Evolutionary conservation across 1,284 basidiomycete genomes (phyloP).

Genomic region (Ustilago vetiveriae): DNA sequence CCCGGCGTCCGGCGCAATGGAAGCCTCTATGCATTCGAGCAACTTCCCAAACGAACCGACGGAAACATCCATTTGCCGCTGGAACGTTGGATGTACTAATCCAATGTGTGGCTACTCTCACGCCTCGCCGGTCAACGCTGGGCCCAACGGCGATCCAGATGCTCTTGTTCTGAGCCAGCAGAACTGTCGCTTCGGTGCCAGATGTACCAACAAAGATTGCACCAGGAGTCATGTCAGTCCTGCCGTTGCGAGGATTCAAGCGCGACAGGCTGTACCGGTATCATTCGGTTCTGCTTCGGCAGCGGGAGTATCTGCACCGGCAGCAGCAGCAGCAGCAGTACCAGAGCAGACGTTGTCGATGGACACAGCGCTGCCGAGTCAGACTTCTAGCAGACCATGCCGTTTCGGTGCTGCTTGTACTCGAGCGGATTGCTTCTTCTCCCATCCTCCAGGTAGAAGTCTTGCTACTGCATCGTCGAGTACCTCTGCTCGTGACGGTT

Average conservation of each 20-base stretch:
- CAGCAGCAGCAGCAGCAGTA: conserved; percentile 1
- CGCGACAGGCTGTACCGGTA: background rate
- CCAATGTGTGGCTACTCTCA: conserved; percentile 62
- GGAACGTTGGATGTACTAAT: conserved; percentile 59
- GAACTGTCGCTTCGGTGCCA: conserved; percentile 50
- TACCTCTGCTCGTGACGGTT: background rate
- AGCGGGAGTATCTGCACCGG: background rate
- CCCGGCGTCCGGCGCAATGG: background rate
- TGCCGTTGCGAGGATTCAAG: conserved; percentile 23
- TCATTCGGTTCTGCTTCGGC: too few relatives aligned
- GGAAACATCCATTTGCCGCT: conserved; percentile 57
- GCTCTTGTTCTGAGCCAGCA: conserved; percentile 60
- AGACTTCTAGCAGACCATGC: conserved; percentile 31
- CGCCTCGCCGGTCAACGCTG: conserved; percentile 56
- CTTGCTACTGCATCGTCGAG: background rate
- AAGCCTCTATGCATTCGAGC: conserved; percentile 6
- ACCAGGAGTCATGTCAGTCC: conserved; percentile 61
- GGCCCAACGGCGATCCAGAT: conserved; percentile 38
- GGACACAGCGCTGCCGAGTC: conserved; percentile 15
- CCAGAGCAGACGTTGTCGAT: conserved; percentile 8
- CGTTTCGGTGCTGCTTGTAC: conserved; percentile 50
- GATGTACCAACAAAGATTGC: conserved; percentile 60
- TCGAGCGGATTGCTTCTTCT: conserved; percentile 50
- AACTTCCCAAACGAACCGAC: conserved; percentile 53
- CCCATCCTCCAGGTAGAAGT: conserved; percentile 30